phyloP scores from a whole-genome alignment of 768 basidiomycete species.

The Tulasnella sp. region DNA sequence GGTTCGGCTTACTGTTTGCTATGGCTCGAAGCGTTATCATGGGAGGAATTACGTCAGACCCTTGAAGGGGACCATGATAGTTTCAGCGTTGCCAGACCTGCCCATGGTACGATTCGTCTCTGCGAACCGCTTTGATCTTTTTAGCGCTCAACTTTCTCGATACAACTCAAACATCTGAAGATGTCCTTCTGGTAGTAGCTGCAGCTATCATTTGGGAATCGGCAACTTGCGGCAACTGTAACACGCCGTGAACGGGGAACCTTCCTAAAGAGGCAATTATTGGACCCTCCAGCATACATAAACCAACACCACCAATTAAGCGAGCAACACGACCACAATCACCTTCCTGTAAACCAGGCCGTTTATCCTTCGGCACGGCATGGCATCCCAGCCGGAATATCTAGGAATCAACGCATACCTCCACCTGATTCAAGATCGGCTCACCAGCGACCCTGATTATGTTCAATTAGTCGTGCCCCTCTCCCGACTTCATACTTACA shows the following conservation, averaged over 20 bases:
- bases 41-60: not conserved
- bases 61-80: too few species aligned
- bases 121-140: too few species aligned
- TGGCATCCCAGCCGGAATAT: not conserved
- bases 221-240: too few species aligned
- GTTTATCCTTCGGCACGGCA: not conserved
- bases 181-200: too few species aligned
- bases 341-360: not conserved
- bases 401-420: not conserved
- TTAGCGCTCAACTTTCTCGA: too few species aligned
- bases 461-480: not conserved
- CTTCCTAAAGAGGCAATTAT: not conserved
- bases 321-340: not conserved
- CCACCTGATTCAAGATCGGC: not conserved
- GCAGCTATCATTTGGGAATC: too few species aligned
- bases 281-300: not conserved
- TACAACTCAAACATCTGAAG: too few species aligned
- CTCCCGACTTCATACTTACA: not conserved
- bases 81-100: not conserved
- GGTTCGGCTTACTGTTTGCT: not conserved
- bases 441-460: not conserved
- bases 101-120: too few species aligned
- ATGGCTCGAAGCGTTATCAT: not conserved
- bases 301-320: not conserved
- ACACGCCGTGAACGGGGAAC: too few species aligned